Conservation (phyloP, 2,329 filamentous ascomycete species). For the Pseudogymnoascus sp. region DNA sequence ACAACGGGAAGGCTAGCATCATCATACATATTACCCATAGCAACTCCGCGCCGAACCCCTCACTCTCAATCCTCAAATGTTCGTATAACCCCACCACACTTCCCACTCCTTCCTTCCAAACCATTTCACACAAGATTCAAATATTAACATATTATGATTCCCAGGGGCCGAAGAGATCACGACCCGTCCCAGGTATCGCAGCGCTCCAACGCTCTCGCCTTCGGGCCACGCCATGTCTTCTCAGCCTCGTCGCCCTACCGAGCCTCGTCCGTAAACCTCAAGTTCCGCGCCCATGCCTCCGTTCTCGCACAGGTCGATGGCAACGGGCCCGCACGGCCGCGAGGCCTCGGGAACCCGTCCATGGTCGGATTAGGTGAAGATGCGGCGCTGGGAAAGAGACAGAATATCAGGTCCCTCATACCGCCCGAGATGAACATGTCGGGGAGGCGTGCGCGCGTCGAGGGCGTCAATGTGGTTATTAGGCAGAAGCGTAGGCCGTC, state of each 20-base stretch:
- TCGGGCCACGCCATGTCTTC: conserved; percentile 16
- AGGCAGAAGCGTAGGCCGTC: conserved; percentile 13
- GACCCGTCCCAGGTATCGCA: conserved; percentile 16
- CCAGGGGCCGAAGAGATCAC: conserved; percentile 13
- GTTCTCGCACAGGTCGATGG: conserved; percentile 15
- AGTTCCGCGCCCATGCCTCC: conserved; percentile 3
- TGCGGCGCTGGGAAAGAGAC: background rate
- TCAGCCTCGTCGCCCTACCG: conserved; percentile 11
- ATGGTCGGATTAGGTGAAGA: background rate
- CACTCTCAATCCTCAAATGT: background rate
- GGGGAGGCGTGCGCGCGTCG: background rate
- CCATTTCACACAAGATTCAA: background rate
- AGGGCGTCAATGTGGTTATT: background rate
- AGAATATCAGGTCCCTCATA: conserved; percentile 13
- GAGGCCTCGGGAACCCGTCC: conserved; percentile 5
- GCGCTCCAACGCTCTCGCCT: conserved; percentile 17
- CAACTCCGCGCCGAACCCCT: background rate
- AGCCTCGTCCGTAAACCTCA: conserved; percentile 7
- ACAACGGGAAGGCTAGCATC: conserved; percentile 4
- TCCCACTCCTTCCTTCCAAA: background rate
- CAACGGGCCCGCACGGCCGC: conserved; percentile 13
- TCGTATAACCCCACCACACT: background rate
- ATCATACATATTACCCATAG: background rate
- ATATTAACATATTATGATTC: background rate
- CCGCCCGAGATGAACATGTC: conserved; percentile 8